Evolutionary conservation across 805 yeast species (phyloP), one percentile per base, ranked within the genome.

Genomic region (Saccharomycopsis fibuligera): DNA sequence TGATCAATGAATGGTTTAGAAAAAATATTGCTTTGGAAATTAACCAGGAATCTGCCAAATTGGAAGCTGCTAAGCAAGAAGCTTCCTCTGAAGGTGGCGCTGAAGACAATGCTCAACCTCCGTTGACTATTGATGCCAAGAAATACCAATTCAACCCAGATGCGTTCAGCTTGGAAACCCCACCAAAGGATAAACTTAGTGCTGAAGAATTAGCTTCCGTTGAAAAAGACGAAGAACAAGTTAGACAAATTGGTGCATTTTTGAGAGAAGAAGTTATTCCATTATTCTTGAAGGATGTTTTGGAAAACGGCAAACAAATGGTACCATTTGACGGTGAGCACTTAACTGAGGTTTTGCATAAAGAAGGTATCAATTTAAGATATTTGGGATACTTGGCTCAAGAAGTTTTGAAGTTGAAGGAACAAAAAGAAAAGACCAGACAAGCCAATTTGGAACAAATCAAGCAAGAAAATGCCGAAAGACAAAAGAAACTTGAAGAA

Each of bases 1-100:
- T 96, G 16, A 79, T 91, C 42, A 91, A 82, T 57, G 86, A 81
- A 58, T 91, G 96, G 96, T 87, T 93, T 83, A 77, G 76, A 60
- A 65, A 78, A 51, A 78, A 82, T 60, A 74, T 84, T 2, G 76
- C 84, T 14, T 70, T 68, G 19, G 69, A 70, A 41, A 62, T 80
- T 54, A 73, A 73, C 51, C 66, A 61, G 1, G 78, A 78, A 58
- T 68, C 79, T 38, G 79, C 76, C 49, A 68, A 66, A 46, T 60
- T 57, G 35, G 67, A 66, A 54, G 41, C 50, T 14, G 4, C 4
- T 10, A 41, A 37, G 43, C n/a, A n/a, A n/a, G n/a, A n/a, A 23
- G 35, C 61, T 22, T 66, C 60, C 35, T 53, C 49, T 16, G 60
- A 52, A 37, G 48, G 47, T 23, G 52, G 47, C 6, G 59, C 62